Conservation (phyloP, 83 land plant species). For the Picea abies region DNA sequence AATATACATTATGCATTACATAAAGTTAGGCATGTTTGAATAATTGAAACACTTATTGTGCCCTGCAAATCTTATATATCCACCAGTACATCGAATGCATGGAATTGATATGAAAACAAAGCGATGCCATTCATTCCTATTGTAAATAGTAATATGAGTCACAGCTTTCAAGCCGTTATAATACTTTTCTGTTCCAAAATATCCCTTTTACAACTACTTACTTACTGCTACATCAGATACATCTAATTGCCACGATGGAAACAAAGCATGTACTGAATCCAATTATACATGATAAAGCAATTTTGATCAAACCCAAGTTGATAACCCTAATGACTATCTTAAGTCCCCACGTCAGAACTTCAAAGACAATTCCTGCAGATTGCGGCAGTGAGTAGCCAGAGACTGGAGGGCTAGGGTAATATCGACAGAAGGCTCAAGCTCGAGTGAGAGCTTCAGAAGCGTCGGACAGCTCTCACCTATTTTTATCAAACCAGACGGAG, state of each 20-base stretch:
- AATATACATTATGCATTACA: too few species aligned
- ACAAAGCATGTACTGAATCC: constrained; percentile 36
- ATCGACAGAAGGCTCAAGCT: constrained; percentile 19
- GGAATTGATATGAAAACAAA: too few species aligned
- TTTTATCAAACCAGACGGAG: constrained; percentile 28
- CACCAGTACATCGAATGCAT: too few species aligned
- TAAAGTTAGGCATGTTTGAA: too few species aligned
- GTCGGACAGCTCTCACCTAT: constrained; percentile 32
- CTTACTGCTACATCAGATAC: too few species aligned
- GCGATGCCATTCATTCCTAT: too few species aligned
- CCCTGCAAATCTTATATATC: too few species aligned
- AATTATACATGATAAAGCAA: constrained; percentile 26
- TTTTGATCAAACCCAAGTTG: constrained; percentile 29
- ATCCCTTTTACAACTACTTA: too few species aligned
- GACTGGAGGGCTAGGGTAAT: constrained; percentile 27
- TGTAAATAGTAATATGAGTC: too few species aligned
- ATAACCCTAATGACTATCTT: constrained; percentile 15
- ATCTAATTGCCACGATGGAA: constrained; percentile 19
- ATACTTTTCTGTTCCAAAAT: too few species aligned
- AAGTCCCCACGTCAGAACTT: constrained; percentile 28
- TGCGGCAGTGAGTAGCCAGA: constrained; percentile 18
- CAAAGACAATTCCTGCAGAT: constrained; percentile 24
- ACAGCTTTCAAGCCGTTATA: too few species aligned
- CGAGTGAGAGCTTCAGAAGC: constrained; percentile 27
- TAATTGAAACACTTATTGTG: too few species aligned